Percentiles rank a stretch among this genome's conserved stretches.
phyloP scores from a whole-genome alignment of 2,329 filamentous ascomycete species.

The Claviceps maximensis region DNA sequence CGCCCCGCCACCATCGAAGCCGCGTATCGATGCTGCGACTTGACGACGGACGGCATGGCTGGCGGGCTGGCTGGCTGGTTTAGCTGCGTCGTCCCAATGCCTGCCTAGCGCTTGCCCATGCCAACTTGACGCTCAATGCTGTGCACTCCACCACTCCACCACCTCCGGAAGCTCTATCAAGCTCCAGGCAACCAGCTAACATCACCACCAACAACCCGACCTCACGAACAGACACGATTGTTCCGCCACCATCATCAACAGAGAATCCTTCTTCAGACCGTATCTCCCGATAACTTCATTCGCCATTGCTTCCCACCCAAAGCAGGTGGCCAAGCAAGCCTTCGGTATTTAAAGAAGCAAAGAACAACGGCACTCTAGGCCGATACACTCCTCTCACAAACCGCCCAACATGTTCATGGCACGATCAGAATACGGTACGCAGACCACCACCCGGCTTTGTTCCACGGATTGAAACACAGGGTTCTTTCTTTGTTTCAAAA shows the following conservation, averaged over 20 bases:
- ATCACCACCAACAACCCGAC: background rate
- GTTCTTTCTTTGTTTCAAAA: no score
- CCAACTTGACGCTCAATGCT: background rate
- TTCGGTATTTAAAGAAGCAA: background rate
- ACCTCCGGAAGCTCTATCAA: background rate
- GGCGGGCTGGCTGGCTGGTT: background rate
- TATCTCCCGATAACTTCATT: background rate
- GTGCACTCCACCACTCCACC: background rate
- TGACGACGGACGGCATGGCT: no score
- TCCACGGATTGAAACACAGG: no score
- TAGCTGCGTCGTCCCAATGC: conserved; percentile 1
- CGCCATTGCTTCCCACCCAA: no score
- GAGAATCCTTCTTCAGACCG: no score
- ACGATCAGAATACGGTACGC: conserved; percentile 93
- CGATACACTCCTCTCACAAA: conserved; percentile 14
- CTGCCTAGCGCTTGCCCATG: conserved; percentile 13
- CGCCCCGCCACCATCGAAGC: background rate
- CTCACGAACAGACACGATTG: background rate
- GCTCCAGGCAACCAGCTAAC: background rate
- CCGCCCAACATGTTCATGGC: conserved; percentile 91
- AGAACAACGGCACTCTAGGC: background rate
- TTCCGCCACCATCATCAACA: background rate
- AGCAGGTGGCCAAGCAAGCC: background rate
- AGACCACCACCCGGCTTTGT: background rate
- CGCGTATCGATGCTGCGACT: no score